Evolutionary conservation across 2,329 filamentous ascomycete species (phyloP), one percentile per base, ranked within the genome.

Genomic region (Alternaria infectoria): DNA sequence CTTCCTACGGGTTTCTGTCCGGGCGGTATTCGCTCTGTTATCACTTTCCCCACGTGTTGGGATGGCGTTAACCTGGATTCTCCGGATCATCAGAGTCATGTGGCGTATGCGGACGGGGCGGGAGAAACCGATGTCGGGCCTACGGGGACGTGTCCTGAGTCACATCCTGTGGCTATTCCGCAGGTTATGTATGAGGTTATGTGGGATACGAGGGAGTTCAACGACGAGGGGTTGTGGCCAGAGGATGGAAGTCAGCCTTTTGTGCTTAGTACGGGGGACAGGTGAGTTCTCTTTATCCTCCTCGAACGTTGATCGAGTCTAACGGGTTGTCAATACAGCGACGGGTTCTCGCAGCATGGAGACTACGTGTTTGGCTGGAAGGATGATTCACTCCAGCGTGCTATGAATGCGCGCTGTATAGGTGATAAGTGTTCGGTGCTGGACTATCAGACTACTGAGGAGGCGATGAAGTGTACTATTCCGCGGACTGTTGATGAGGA

Each of bases 11-110:
- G 30, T 2, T 81, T 65, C 23, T 93, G 92, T 75, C 61, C 17
- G 0, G 45, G 80, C 88, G 82, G 86, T 10, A 80, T 92, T 46
- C 87, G 90, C 32, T 83, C 86, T 61, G 87, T 91, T 65, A 81
- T 92, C 43, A 90, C 90, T 81, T 91, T 92, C 80, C 90, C 90
- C 2, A 91, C 89, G 5, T 92, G 90, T 83, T 92, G 91, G 85
- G 86, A 92, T 80, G 90, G 89, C 21, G 77, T 80, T 50, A 78
- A 84, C 45, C 82, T 85, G 51, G 88, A 86, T 65, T 83, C 90
- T 59, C 82, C 84, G 56, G 84, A 89, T 80, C 88, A 87, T 82
- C 81, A 66, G 77, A 85, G 86, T 66, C 91, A 92, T 83, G 88
- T 90, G 83, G 84, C 82, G 17, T 92, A 86, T 64, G 68, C 72